Evolutionary conservation across 192 early-diverging fungal genomes (phyloP).

Genomic region (Backusella psychrophila): DNA sequence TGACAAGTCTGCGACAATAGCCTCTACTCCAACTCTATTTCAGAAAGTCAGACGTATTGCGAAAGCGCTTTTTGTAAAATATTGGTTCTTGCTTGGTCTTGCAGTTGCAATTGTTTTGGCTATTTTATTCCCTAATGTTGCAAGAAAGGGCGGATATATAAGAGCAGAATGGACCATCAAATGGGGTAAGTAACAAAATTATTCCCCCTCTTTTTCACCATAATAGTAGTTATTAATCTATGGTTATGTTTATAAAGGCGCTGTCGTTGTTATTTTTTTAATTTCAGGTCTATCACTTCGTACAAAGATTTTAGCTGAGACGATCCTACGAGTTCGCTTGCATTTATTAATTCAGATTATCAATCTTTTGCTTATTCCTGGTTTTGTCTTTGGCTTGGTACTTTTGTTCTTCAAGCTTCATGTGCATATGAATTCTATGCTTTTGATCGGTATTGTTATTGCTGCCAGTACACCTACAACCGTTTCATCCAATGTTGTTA

Average conservation of each 20-base stretch:
- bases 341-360: slow-evolving; percentile 64
- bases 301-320: slow-evolving; percentile 29
- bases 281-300: slow-evolving; percentile 38
- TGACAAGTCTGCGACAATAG: slow-evolving; percentile 8
- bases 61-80: slow-evolving; percentile 9
- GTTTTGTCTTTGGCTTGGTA: slow-evolving; percentile 57
- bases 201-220: background rate
- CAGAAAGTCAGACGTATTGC: background rate
- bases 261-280: slow-evolving; percentile 40
- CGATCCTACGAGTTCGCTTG: slow-evolving; percentile 40
- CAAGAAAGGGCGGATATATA: slow-evolving; percentile 49
- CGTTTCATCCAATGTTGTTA: slow-evolving; percentile 74
- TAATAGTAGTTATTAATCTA: background rate
- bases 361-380: slow-evolving; percentile 57
- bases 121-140: slow-evolving; percentile 55
- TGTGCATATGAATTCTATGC: slow-evolving; percentile 44
- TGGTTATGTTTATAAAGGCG: slow-evolving; percentile 21
- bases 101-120: slow-evolving; percentile 60
- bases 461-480: slow-evolving; percentile 67
- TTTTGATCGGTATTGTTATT: slow-evolving; percentile 64
- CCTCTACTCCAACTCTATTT: background rate
- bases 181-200: slow-evolving; percentile 42
- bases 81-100: slow-evolving; percentile 66
- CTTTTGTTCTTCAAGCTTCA: slow-evolving; percentile 47
- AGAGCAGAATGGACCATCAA: slow-evolving; percentile 63